Percentiles rank a stretch among this genome's conserved stretches.
These are phyloP conservation scores for Dactylis glomerata DNA, from an alignment of 176 grass and related monocot genomes.

Conservation along the genomic window DNA sequence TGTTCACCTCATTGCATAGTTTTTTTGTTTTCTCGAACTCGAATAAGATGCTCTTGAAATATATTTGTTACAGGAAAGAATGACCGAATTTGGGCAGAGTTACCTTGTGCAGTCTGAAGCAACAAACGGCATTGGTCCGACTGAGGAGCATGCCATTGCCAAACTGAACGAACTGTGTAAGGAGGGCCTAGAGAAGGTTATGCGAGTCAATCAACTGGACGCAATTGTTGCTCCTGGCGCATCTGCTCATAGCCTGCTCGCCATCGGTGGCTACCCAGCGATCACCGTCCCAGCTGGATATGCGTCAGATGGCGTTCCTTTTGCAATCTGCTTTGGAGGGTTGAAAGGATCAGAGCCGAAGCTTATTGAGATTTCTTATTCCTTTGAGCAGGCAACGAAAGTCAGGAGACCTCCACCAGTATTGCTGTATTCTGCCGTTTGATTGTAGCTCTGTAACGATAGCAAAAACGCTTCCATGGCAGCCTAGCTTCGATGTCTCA, in stretches of 20 bases:
- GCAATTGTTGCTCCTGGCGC: constrained; percentile 48
- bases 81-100: constrained; percentile 54
- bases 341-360: constrained; percentile 68
- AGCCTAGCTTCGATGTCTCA: too few species aligned
- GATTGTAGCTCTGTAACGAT: constrained; percentile 28
- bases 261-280: constrained; percentile 63
- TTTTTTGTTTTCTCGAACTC: background rate
- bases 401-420: constrained; percentile 49
- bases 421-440: constrained; percentile 32
- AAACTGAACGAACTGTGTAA: constrained; percentile 50
- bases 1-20: background rate
- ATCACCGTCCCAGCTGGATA: constrained; percentile 80
- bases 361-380: constrained; percentile 76
- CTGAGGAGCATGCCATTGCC: constrained; percentile 46
- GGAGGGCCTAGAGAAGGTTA: constrained; percentile 58
- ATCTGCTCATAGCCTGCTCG: constrained; percentile 51
- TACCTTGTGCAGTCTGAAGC: constrained; percentile 63
- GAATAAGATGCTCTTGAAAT: background rate
- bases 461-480: too few species aligned
- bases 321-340: constrained; percentile 68
- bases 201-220: constrained; percentile 56
- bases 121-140: constrained; percentile 49
- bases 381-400: constrained; percentile 69
- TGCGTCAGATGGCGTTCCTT: constrained; percentile 38
- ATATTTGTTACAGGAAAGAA: constrained; percentile 52